phyloP scores from a whole-genome alignment of 2,329 filamentous ascomycete species.

The Fusarium hostae region DNA sequence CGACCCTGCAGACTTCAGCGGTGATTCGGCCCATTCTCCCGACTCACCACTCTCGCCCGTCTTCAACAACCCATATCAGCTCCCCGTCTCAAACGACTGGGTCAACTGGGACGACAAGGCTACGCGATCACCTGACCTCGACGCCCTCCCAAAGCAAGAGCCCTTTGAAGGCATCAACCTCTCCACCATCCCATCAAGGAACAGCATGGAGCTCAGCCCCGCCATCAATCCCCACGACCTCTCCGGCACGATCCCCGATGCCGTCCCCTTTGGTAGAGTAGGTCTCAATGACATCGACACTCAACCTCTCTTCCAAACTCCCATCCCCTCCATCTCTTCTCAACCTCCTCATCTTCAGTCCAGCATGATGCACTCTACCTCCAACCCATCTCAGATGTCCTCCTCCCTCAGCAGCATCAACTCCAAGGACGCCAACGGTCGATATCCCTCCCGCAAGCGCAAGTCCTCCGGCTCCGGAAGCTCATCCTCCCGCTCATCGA shows the following conservation, averaged over 20 bases:
- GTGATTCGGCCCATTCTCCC: constrained; percentile 44
- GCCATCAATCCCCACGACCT: constrained; percentile 46
- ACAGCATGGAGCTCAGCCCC: constrained; percentile 45
- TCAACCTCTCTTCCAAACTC: constrained; percentile 45
- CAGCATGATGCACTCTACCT: constrained; percentile 34
- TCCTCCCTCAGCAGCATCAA: constrained; percentile 16
- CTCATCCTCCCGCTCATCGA: constrained; percentile 49
- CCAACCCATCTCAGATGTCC: constrained; percentile 38
- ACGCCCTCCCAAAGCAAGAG: constrained; percentile 44
- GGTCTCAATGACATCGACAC: constrained; percentile 44
- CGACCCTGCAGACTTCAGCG: constrained; percentile 45
- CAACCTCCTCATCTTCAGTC: constrained; percentile 39
- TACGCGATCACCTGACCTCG: constrained; percentile 43
- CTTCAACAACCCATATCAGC: constrained; percentile 44
- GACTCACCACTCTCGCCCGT: constrained; percentile 45
- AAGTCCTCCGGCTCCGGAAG: constrained; percentile 48
- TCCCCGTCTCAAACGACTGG: constrained; percentile 45
- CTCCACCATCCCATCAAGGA: constrained; percentile 41
- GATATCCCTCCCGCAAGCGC: constrained; percentile 48
- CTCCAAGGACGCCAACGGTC: constrained; percentile 35
- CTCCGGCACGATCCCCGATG: constrained; percentile 40
- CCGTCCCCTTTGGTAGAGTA: constrained; percentile 44
- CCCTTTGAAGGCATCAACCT: constrained; percentile 44
- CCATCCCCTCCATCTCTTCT: constrained; percentile 43
- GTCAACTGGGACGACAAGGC: constrained; percentile 46